Conservation (phyloP, 331 rosid species). For the Spiraea crenata region DNA sequence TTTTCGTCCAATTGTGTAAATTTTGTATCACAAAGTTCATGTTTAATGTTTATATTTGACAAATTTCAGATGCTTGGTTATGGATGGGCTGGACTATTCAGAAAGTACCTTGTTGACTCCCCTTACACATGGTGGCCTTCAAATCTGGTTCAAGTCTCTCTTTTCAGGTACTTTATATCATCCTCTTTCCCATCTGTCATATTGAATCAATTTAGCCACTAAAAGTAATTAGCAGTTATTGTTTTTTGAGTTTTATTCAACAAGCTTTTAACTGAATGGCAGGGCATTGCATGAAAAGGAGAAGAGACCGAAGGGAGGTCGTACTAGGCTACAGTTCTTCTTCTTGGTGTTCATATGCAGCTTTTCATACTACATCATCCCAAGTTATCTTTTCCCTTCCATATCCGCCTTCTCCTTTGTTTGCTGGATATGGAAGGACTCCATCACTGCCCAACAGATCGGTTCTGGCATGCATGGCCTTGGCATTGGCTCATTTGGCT, state of each 20-base stretch:
- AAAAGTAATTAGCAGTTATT: not conserved
- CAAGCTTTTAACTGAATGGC: not conserved
- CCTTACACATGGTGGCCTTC: constrained; percentile 98
- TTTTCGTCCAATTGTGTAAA: not conserved
- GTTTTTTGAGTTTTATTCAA: not conserved
- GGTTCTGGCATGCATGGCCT: constrained; percentile 48
- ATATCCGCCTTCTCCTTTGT: constrained; percentile 33
- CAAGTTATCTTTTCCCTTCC: constrained; percentile 42
- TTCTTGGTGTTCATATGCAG: constrained; percentile 34
- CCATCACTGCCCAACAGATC: constrained; percentile 47
- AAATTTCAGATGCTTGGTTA: constrained; percentile 80
- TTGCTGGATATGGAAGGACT: constrained; percentile 41
- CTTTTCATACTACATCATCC: constrained; percentile 44
- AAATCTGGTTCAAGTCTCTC: constrained; percentile 79
- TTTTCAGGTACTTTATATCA: constrained; percentile 54
- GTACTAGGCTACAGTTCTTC: constrained; percentile 45
- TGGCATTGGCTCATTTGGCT: constrained; percentile 45
- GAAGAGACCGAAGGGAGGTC: constrained; percentile 42
- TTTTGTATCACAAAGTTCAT: not conserved
- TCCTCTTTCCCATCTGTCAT: not conserved
- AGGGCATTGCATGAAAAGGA: constrained; percentile 51
- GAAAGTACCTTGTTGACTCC: constrained; percentile 79
- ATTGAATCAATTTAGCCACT: not conserved
- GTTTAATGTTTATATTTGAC: not conserved
- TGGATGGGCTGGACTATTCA: constrained; percentile 94